Evolutionary conservation across 1,284 basidiomycete species (phyloP).

Genomic region (Ustilago loliicola): DNA sequence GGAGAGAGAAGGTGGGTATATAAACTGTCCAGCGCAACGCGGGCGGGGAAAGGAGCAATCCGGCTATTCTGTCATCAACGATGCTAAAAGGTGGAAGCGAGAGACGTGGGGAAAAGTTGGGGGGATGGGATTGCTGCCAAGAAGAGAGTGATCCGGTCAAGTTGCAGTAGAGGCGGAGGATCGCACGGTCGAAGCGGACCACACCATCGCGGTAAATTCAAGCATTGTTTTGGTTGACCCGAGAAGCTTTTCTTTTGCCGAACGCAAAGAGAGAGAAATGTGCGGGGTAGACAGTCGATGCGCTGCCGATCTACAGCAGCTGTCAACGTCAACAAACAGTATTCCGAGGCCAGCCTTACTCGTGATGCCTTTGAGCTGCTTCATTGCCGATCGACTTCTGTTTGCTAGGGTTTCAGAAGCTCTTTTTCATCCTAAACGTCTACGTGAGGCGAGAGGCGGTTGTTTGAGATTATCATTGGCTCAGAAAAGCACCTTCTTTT

Average conservation of each 20-base stretch:
- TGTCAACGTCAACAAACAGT: no score
- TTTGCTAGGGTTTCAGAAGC: background rate
- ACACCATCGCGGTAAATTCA: background rate
- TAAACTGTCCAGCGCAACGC: background rate
- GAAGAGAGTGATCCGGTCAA: background rate
- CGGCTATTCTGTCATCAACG: background rate
- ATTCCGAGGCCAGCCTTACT: background rate
- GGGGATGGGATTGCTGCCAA: background rate
- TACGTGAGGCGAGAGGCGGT: no score
- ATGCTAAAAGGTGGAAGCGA: background rate
- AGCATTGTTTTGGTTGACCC: background rate
- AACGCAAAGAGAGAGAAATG: background rate
- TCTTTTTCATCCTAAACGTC: no score
- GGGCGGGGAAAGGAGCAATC: background rate
- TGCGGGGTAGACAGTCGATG: background rate
- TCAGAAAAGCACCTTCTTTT: no score
- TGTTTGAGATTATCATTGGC: no score
- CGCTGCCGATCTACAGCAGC: background rate
- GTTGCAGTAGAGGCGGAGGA: background rate
- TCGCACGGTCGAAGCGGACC: no score
- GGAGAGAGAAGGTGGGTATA: background rate
- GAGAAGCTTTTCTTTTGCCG: conserved; percentile 1
- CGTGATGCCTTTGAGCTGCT: background rate
- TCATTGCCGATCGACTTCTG: background rate
- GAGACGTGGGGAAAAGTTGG: conserved; percentile 1